Evolutionary conservation across 495 filamentous ascomycete species (phyloP).

Genomic region (Penicillium crystallinum): DNA sequence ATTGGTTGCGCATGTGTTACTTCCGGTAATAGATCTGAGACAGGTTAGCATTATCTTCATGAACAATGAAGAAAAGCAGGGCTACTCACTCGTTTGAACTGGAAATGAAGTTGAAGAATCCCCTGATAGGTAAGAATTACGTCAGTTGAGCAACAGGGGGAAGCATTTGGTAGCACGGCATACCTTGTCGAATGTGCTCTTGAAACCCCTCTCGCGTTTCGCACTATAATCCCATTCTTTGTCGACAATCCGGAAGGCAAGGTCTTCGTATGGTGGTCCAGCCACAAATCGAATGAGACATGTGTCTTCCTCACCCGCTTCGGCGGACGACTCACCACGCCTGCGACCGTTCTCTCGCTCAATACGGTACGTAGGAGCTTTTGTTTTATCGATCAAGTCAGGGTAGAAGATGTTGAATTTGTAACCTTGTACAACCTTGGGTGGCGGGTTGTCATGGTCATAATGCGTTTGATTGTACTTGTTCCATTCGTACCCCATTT

Average conservation of each 20-base stretch:
- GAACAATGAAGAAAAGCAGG: background rate
- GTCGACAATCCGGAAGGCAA: constrained; percentile 96
- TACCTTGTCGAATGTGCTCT: constrained; percentile 97
- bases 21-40: constrained; percentile 39
- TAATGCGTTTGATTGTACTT: constrained; percentile 99
- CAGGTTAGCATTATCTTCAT: constrained; percentile 9
- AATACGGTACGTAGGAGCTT: constrained; percentile 91
- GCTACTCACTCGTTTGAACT: constrained; percentile 83
- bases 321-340: constrained; percentile 85
- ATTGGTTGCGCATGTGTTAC: constrained; percentile 18
- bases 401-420: constrained; percentile 99
- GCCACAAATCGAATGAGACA: constrained; percentile 95
- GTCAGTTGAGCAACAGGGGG: constrained; percentile 8
- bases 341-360: constrained; percentile 86
- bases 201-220: constrained; percentile 90
- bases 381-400: constrained; percentile 92
- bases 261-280: constrained; percentile 92
- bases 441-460: constrained; percentile 96
- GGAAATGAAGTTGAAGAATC: constrained; percentile 95
- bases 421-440: constrained; percentile 97
- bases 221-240: constrained; percentile 99
- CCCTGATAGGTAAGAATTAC: constrained; percentile 50
- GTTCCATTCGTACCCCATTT: constrained; percentile 99
- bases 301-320: constrained; percentile 96
- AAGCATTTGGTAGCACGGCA: constrained; percentile 22